phyloP scores from a whole-genome alignment of 371 early-diverging fungal species.

The Sporodiniella umbellata region DNA sequence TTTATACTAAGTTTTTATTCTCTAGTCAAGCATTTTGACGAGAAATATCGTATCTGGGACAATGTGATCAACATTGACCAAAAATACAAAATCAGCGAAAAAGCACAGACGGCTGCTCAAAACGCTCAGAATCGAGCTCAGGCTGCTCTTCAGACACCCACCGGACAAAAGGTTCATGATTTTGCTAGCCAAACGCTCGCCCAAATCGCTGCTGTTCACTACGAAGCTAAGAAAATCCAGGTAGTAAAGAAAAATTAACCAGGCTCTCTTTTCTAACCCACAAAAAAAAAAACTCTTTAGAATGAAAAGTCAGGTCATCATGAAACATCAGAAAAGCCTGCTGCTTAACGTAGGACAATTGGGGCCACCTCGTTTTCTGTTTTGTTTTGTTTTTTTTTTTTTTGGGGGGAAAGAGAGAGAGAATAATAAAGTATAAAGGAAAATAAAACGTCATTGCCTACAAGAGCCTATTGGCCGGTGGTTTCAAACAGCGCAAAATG shows the following conservation, averaged over 20 bases:
- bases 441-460: too few relatives aligned
- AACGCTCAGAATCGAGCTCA: slow-evolving; percentile 47
- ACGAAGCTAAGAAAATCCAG: slow-evolving; percentile 56
- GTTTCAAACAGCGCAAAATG: background rate
- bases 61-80: slow-evolving; percentile 53
- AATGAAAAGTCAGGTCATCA: background rate
- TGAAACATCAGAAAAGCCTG: background rate
- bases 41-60: slow-evolving; percentile 57
- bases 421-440: too few relatives aligned
- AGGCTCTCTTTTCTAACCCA: too few relatives aligned
- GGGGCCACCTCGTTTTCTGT: too few relatives aligned
- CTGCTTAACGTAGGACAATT: background rate
- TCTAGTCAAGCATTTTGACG: slow-evolving; percentile 51
- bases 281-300: background rate
- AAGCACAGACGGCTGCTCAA: slow-evolving; percentile 45
- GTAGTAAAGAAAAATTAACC: background rate
- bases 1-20: too few relatives aligned
- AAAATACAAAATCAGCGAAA: slow-evolving; percentile 62
- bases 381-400: too few relatives aligned
- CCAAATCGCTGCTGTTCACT: slow-evolving; percentile 59
- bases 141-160: slow-evolving; percentile 54
- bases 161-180: slow-evolving; percentile 57
- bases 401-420: too few relatives aligned
- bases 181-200: slow-evolving; percentile 51
- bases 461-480: too few relatives aligned